Base-by-base conservation (phyloP, 306 rosid genomes). In the Cyclanthera cordifolia region DNA sequence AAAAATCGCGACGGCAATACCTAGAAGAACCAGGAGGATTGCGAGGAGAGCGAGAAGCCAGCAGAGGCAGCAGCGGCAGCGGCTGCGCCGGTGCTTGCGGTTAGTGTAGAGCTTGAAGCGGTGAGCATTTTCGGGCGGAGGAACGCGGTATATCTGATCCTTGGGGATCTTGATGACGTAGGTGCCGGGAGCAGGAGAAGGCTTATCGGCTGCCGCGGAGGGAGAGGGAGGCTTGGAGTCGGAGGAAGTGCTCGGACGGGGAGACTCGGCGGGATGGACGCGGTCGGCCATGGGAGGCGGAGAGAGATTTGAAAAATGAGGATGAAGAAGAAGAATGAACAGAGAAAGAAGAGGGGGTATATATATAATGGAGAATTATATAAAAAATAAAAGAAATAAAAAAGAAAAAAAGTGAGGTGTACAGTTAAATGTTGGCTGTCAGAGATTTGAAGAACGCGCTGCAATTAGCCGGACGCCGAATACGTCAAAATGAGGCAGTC, bases 111-210 rank as follows among this genome's bases (percentile, higher is more conserved):
- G 55, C 10, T 85, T 16, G 79, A 60, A 82, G 30, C 79, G 90
- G 59, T 64, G 70, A 1, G 93, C 82, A 48, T 86, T 88, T 65
- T 87, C 95, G 8, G 86, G 91, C 4, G 94, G 93, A 3, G 97
- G 97, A 23, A 86, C 79, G 53, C 96, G 96, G 84, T 83, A 88
- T 72, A 86, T 75, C 58, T 79, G 88, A 55, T 91, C 96, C 73
- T 84, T 88, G 5, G 97, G 97, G 54, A 91, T 75, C 67, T 83
- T 72, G 72, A 91, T 76, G 72, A 85, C 81, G 82, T 88, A 88
- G 39, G 91, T 85, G 13, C 87, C 88, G 0, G 91, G 80, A 6
- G 76, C 65, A 15, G 88, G 86, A n/a, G 74, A 73, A 0, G 87
- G 83, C 69, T 78, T 86, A 14, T 57, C 85, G 3, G 82, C 5